These are phyloP conservation scores for Macrolepiota albuminosa DNA, from an alignment of 768 basidiomycete species.

Conservation along the genomic window DNA sequence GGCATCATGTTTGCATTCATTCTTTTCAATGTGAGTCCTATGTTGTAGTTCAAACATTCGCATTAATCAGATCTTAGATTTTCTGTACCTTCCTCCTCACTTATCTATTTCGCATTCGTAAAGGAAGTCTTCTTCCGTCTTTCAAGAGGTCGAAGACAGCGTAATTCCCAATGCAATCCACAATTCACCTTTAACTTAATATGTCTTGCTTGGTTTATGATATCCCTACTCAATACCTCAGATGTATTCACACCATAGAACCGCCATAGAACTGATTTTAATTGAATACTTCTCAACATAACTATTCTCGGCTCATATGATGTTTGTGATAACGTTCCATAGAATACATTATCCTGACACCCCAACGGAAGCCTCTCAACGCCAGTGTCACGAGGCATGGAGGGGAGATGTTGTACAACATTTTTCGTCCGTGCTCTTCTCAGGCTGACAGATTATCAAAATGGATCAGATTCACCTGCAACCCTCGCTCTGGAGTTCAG, in stretches of 20 bases:
- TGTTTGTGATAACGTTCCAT: background rate
- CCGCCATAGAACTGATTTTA: too few relatives aligned
- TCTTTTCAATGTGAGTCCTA: conserved; percentile 41
- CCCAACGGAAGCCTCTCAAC: too few relatives aligned
- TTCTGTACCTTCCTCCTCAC: conserved; percentile 40
- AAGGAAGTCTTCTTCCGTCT: conserved; percentile 24
- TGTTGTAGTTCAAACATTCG: background rate
- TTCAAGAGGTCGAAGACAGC: conserved; percentile 19
- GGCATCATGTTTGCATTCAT: conserved; percentile 47
- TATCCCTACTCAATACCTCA: background rate
- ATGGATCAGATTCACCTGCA: conserved; percentile 1
- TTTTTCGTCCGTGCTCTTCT: background rate
- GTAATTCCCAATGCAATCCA: background rate
- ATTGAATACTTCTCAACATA: background rate
- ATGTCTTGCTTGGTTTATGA: background rate
- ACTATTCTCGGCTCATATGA: background rate
- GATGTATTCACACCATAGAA: background rate
- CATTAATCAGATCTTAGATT: conserved; percentile 23
- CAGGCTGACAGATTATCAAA: background rate
- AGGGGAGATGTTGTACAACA: background rate
- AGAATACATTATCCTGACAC: background rate
- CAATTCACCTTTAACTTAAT: background rate
- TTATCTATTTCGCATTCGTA: conserved; percentile 46
- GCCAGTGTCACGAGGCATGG: background rate
- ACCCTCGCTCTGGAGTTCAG: background rate